Base-by-base conservation (phyloP, 306 rosid genomes). In the Cyclanthera cordifolia region DNA sequence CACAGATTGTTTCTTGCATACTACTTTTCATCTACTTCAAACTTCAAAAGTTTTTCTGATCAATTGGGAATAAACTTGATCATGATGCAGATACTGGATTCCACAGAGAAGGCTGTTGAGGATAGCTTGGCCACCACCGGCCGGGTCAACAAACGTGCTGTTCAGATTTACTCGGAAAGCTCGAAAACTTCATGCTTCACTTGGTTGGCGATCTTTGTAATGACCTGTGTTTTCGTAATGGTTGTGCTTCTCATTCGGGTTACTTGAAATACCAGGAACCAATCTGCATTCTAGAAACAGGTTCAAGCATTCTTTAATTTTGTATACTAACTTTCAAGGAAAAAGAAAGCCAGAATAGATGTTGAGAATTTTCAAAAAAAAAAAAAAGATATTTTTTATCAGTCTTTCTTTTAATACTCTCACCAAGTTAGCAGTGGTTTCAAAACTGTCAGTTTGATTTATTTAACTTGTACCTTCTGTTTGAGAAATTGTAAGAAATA, bases 101-200 rank as follows among this genome's bases (percentile, higher is more conserved):
- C 98, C 28, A 89, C 98, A 0, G 95, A 93, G 80, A 70, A 81
- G 75, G 96, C 96, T 51, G 76, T 93, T 63, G 95, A 89, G 71
- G 85, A 83, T 56, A 89, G 98, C 82, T 79, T 89, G 83, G 98
- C 96, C 57, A 83, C 91, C 82, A 93, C 95, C 0, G 86, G 87
- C 3, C 47, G 47, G 47, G 47, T 41, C 47, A 41, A 41, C 13
- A 41, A 74, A 24, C 83, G 98, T 39, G 91, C 96, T 2, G 69
- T 78, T 0, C 72, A 81, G 37, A 74, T 93, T 64, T 89, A 82
- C 83, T 87, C 88, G 0, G 83, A 80, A 83, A 83, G 86, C 76
- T 87, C 95, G 69, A 82, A 82, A 77, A 93, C 96, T 28, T 79
- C 96, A 14, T 87, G 95, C 84, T 79, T 89, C 76, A 87, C 96